Evolutionary conservation across 768 basidiomycete genomes (phyloP).

Genomic region (Lentinula guzmanii): DNA sequence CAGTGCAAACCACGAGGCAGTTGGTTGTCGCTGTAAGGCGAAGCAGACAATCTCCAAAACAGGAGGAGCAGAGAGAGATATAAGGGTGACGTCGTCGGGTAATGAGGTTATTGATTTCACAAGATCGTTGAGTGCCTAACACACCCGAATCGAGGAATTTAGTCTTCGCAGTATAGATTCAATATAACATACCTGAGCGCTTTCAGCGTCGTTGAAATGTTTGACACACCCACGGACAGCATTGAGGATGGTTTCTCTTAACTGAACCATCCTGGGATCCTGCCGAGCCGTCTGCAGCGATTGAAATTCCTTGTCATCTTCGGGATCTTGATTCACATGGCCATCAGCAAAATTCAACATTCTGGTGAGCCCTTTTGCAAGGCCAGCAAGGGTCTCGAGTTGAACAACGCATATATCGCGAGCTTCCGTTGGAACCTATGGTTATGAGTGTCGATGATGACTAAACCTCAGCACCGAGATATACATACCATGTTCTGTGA

Average conservation of each 20-base stretch:
- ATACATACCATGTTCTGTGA: constrained; percentile 30
- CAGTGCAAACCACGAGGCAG: constrained; percentile 80
- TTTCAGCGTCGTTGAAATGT: constrained; percentile 73
- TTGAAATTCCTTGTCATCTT: constrained; percentile 42
- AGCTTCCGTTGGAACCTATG: constrained; percentile 69
- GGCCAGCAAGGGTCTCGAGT: constrained; percentile 75
- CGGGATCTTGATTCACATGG: constrained; percentile 37
- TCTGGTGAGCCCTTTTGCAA: constrained; percentile 83
- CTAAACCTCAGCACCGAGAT: neutral
- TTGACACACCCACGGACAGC: constrained; percentile 58
- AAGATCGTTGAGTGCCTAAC: constrained; percentile 72
- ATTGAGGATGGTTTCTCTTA: constrained; percentile 63
- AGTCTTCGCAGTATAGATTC: neutral
- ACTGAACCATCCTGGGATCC: constrained; percentile 53
- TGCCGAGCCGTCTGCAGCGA: constrained; percentile 54
- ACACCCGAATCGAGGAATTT: neutral
- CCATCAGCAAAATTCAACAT: constrained; percentile 27
- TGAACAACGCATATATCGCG: constrained; percentile 61
- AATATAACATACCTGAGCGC: constrained; percentile 59
- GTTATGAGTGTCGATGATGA: neutral
- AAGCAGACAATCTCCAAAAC: constrained; percentile 74
- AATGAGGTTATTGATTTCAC: constrained; percentile 84
- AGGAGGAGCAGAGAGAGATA: constrained; percentile 78
- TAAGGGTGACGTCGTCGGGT: constrained; percentile 67
- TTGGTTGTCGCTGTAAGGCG: constrained; percentile 66